These are phyloP conservation scores for Backusella liffmaniae DNA, from an alignment of 192 early-diverging fungal species.

Conservation along the genomic window DNA sequence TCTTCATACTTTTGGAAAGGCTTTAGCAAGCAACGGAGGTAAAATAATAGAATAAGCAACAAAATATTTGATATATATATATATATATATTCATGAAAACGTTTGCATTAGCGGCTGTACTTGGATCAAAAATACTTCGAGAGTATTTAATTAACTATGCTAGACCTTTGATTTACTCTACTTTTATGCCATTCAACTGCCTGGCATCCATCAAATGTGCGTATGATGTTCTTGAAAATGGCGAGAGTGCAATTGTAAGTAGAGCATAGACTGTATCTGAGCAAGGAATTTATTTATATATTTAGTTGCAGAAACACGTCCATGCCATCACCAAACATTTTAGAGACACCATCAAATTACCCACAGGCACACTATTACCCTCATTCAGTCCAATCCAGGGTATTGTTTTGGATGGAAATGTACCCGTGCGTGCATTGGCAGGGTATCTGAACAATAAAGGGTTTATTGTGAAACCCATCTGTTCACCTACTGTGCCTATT, in stretches of 20 bases:
- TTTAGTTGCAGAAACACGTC: slow-evolving; percentile 45
- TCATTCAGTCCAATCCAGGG: slow-evolving; percentile 78
- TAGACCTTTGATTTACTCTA: slow-evolving; percentile 78
- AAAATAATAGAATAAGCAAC: not conserved
- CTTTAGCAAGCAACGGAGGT: slow-evolving; percentile 79
- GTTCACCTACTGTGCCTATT: slow-evolving; percentile 75
- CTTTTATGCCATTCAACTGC: slow-evolving; percentile 66
- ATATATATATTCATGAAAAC: not conserved
- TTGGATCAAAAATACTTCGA: slow-evolving; percentile 59
- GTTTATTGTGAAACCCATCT: slow-evolving; percentile 75
- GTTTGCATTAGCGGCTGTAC: slow-evolving; percentile 57
- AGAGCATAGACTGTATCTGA: not conserved
- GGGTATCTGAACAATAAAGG: slow-evolving; percentile 43
- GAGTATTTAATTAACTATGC: slow-evolving; percentile 83
- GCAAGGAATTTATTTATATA: not conserved
- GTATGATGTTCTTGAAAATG: slow-evolving; percentile 56
- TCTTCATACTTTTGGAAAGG: slow-evolving; percentile 84
- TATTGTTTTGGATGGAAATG: slow-evolving; percentile 69
- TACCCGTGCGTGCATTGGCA: slow-evolving; percentile 44
- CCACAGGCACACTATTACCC: slow-evolving; percentile 51
- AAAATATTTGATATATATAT: not conserved
- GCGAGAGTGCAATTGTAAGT: slow-evolving; percentile 53
- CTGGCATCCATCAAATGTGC: slow-evolving; percentile 66
- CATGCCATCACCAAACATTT: slow-evolving; percentile 51
- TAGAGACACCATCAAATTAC: slow-evolving; percentile 44